Conservation (phyloP, 495 filamentous ascomycete genomes). For the Chaetomidium leptoderma region DNA sequence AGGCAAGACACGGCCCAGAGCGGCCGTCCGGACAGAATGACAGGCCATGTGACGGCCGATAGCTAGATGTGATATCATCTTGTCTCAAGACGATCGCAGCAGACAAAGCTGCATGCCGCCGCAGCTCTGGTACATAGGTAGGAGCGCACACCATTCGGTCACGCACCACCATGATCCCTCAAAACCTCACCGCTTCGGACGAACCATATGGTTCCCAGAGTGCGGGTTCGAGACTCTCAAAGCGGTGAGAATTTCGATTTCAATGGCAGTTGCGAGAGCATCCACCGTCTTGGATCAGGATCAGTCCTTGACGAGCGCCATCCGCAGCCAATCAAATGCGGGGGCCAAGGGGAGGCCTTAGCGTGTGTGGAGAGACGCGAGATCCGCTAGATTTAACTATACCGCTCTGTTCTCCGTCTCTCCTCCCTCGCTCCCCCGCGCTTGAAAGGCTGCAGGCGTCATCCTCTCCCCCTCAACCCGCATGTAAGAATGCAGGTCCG, state of each 20-base stretch:
- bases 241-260: conserved; percentile 15
- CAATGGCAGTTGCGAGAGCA: conserved; percentile 12
- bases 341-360: conserved; percentile 3
- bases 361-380: conserved; percentile 12
- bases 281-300: conserved; percentile 16
- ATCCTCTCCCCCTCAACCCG: neutral
- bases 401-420: neutral
- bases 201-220: neutral
- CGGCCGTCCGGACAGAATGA: neutral
- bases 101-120: neutral
- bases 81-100: neutral
- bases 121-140: neutral
- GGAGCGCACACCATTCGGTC: neutral
- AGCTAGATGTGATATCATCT: conserved; percentile 3
- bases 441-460: too few relatives aligned
- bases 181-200: conserved; percentile 17
- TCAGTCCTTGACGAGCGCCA: neutral
- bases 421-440: too few relatives aligned
- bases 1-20: neutral
- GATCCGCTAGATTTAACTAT: conserved; percentile 14
- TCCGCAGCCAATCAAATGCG: conserved; percentile 21
- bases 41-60: neutral
- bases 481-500: conserved; percentile 14
- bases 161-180: neutral
- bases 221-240: neutral